A percentile compares a stretch with the other conserved stretches of the same genome.
Conservation (phyloP, 306 rosid genomes). For the Inga laurina region DNA sequence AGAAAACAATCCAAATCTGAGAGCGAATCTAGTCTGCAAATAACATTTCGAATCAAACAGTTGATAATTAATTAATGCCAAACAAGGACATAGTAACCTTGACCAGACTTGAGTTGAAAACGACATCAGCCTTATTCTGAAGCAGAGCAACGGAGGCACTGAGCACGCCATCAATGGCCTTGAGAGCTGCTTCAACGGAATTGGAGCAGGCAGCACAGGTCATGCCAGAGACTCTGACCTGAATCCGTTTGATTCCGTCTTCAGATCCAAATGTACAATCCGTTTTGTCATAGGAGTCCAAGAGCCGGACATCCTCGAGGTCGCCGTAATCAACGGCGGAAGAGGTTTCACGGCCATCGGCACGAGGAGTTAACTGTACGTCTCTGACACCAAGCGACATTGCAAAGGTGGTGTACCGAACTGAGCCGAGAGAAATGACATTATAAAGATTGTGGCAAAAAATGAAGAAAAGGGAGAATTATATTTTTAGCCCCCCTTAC, state of each 20-base stretch:
- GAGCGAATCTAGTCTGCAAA: not conserved
- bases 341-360: not conserved
- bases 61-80: constrained; percentile 3
- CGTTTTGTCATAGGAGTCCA: constrained; percentile 58
- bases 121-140: constrained; percentile 92
- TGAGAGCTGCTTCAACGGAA: constrained; percentile 83
- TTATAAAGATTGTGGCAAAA: not conserved
- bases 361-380: constrained; percentile 37
- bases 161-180: constrained; percentile 60
- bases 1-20: not conserved
- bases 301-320: constrained; percentile 73
- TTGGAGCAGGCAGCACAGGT: constrained; percentile 97
- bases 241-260: constrained; percentile 59
- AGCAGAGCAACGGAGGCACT: constrained; percentile 85
- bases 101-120: constrained; percentile 66
- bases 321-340: constrained; percentile 39
- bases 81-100: constrained; percentile 47
- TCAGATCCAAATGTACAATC: constrained; percentile 26
- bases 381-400: constrained; percentile 33
- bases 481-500: not conserved
- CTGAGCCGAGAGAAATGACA: not conserved
- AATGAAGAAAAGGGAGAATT: not conserved
- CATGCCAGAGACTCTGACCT: constrained; percentile 83
- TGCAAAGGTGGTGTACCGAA: not conserved
- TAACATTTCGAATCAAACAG: not conserved